Conservation (phyloP, 306 rosid species). For the Senna siamea region DNA sequence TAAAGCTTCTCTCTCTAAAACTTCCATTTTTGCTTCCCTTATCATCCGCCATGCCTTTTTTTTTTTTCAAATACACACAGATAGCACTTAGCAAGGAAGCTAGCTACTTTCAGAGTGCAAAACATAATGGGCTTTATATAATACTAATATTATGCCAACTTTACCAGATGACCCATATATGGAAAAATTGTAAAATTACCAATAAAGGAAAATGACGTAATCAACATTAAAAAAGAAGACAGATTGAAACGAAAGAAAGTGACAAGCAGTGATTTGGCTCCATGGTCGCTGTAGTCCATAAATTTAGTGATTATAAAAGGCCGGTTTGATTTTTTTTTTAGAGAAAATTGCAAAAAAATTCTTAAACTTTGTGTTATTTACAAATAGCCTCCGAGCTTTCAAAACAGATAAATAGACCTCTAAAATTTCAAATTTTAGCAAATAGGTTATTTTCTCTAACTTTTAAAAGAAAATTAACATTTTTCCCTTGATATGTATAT, state of each 20-base stretch:
- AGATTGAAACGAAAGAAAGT: background rate
- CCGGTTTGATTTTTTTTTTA: too few species aligned
- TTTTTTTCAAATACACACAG: slow-evolving; percentile 25
- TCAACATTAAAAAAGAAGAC: too few species aligned
- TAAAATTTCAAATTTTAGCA: too few species aligned
- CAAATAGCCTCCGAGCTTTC: too few species aligned
- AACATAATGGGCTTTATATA: slow-evolving; percentile 2
- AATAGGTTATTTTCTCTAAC: too few species aligned
- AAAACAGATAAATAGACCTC: too few species aligned
- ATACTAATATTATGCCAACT: background rate
- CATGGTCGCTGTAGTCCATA: too few species aligned
- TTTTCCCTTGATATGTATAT: too few species aligned
- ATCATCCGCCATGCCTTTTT: slow-evolving; percentile 34
- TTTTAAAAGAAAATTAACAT: too few species aligned
- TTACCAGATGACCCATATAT: background rate
- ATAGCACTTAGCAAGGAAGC: background rate
- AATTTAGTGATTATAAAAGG: too few species aligned
- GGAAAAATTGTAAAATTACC: background rate
- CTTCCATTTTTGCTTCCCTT: background rate
- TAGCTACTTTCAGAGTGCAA: background rate
- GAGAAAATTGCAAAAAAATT: too few species aligned
- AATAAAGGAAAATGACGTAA: background rate
- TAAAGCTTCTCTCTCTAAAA: slow-evolving; percentile 37
- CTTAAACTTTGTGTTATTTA: too few species aligned
- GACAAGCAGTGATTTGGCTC: background rate